Evolutionary conservation across 768 basidiomycete genomes (phyloP).

Genomic region (Podaxis sp.): DNA sequence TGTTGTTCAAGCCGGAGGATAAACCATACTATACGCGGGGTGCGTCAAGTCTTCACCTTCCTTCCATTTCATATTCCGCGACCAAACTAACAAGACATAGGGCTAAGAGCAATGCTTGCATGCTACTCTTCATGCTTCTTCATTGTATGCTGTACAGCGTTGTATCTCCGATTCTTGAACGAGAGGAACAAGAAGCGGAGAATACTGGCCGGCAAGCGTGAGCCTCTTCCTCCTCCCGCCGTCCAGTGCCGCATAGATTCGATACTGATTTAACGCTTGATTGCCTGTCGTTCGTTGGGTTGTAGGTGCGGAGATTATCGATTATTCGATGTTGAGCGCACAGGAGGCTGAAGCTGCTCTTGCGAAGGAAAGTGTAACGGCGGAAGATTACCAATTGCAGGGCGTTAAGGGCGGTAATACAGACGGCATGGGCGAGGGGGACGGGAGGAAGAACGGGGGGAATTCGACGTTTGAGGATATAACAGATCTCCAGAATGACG

Average conservation of each 20-base stretch:
- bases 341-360: constrained; percentile 2
- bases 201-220: constrained; percentile 21
- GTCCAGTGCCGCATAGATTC: too few species aligned
- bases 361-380: not conserved
- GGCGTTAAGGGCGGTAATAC: not conserved
- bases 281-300: not conserved
- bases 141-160: constrained; percentile 18
- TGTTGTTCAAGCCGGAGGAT: constrained; percentile 22
- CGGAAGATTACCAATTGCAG: not conserved
- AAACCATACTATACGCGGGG: constrained; percentile 21
- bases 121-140: constrained; percentile 19
- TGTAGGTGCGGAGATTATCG: constrained; percentile 17
- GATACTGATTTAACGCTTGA: too few species aligned
- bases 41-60: not conserved
- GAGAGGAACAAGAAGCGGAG: constrained; percentile 19
- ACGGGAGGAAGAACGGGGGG: constrained; percentile 14
- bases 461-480: constrained; percentile 21
- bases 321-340: constrained; percentile 19
- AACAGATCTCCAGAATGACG: constrained; percentile 26
- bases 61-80: too few species aligned
- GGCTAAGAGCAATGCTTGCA: constrained; percentile 16
- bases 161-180: constrained; percentile 20
- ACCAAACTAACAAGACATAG: not conserved
- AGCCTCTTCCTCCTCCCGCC: not conserved
- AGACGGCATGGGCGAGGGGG: not conserved